Conservation (phyloP, 139 green algal species). For the Penium margaritaceum region DNA sequence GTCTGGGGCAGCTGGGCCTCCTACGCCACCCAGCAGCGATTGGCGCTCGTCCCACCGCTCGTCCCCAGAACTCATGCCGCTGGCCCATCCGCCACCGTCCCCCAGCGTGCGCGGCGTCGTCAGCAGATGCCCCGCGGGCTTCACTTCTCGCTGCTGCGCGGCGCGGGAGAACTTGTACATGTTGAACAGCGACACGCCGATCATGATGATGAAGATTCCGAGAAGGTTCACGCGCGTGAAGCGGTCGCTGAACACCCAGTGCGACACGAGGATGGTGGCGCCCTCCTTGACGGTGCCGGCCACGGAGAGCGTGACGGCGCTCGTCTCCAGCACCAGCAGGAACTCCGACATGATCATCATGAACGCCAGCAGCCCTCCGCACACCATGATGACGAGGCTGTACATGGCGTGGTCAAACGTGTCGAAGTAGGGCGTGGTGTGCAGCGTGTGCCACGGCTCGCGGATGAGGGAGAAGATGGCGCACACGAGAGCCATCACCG, state of each 20-base stretch:
- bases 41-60: too few species aligned
- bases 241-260: constrained; percentile 14
- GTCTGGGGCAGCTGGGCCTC: too few species aligned
- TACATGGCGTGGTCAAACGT: constrained; percentile 4
- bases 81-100: too few species aligned
- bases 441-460: constrained; percentile 20
- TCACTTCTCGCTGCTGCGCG: too few species aligned
- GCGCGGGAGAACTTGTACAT: constrained; percentile 40
- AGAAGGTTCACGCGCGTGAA: constrained; percentile 23
- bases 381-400: constrained; percentile 25
- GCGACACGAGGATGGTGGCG: constrained; percentile 25
- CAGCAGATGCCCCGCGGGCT: too few species aligned
- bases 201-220: constrained; percentile 27
- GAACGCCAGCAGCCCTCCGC: constrained; percentile 13
- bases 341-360: constrained; percentile 39
- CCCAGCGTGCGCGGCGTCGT: too few species aligned
- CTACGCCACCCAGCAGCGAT: too few species aligned
- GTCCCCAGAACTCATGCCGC: too few species aligned
- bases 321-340: constrained; percentile 32
- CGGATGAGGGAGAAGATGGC: constrained; percentile 11
- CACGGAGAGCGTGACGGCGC: constrained; percentile 30
- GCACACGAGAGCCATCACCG: constrained; percentile 15
- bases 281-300: constrained; percentile 28
- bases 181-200: constrained; percentile 36
- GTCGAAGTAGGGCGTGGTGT: constrained; percentile 28